Base-by-base conservation (phyloP, 805 yeast genomes). In the Candida orba region DNA sequence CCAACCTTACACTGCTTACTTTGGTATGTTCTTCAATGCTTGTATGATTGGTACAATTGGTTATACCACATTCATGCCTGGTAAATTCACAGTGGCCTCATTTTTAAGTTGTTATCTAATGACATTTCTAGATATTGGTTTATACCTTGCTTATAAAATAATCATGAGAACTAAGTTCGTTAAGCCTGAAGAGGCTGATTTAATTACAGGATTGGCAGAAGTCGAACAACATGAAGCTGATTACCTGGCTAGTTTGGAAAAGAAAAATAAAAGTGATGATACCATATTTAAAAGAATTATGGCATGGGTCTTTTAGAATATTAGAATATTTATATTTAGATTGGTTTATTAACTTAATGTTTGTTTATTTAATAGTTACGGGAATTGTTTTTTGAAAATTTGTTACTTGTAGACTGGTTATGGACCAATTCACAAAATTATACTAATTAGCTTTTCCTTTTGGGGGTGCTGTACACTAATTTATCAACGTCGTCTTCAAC, bases 21-120 rank as follows among this genome's bases (percentile, higher is more conserved):
- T 75, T 44, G 81, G 79, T 0, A 56, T 73, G 17, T 47, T 63
- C 36, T 61, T 73, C 39, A 67, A 73, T 8, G 43, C 67, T 42
- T 60, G 69, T 51, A 70, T 85, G 85, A 59, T 76, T 49, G 63
- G 76, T 52, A 62, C 76, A 23, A 75, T 77, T 42, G 95, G 95
- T 8, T 87, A 84, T 65, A 67, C 78, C 4, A 82, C 78, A 1
- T 85, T 87, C 64, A 60, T 81, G 49, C 81, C 82, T n/a, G 86
- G 83, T 13, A 53, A 64, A 40, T 86, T 91, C 88, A 59, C 68
- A n/a, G 71, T 72, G 23, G 71, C 77, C 49, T 66, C 71, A 23
- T 86, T 87, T 63, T 67, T 84, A 54, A 83, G 78, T 59, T 76
- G 74, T 54, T 87, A 87, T 58, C 68, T 87, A 52, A 84, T 84